Evolutionary conservation across 2,329 filamentous ascomycete species (phyloP).

Genomic region (Tolypocladium ovalisporum): DNA sequence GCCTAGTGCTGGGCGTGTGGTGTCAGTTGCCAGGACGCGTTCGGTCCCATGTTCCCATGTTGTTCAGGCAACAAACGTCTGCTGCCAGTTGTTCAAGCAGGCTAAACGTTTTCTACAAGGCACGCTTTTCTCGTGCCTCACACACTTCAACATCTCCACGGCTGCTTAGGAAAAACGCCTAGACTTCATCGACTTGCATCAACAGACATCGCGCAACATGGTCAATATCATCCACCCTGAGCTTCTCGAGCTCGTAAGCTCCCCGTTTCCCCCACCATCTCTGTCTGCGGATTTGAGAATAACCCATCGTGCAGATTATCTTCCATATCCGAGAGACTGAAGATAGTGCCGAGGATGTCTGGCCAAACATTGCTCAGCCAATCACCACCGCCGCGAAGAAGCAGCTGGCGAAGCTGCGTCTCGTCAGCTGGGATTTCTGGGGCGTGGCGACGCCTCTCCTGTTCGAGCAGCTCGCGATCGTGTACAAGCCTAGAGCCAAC

Average conservation of each 20-base stretch:
- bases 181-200: not conserved
- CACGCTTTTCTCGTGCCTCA: too few relatives aligned
- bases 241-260: not conserved
- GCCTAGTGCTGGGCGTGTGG: not conserved
- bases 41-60: not conserved
- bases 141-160: not conserved
- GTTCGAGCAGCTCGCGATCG: not conserved
- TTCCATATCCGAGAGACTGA: too few relatives aligned
- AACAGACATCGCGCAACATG: not conserved
- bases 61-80: not conserved
- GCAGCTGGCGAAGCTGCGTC: not conserved
- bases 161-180: too few relatives aligned
- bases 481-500: not conserved
- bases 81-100: not conserved
- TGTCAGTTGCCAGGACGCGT: not conserved
- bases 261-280: not conserved
- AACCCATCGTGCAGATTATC: not conserved
- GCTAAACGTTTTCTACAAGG: not conserved
- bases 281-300: not conserved
- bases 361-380: not conserved
- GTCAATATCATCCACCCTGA: not conserved
- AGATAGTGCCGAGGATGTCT: accelerated
- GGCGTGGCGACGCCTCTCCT: not conserved
- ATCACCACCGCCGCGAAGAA: not conserved
- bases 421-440: not conserved